Base-by-base conservation (phyloP, 164 flowering plant species). In the Umbilicus rupestris region DNA sequence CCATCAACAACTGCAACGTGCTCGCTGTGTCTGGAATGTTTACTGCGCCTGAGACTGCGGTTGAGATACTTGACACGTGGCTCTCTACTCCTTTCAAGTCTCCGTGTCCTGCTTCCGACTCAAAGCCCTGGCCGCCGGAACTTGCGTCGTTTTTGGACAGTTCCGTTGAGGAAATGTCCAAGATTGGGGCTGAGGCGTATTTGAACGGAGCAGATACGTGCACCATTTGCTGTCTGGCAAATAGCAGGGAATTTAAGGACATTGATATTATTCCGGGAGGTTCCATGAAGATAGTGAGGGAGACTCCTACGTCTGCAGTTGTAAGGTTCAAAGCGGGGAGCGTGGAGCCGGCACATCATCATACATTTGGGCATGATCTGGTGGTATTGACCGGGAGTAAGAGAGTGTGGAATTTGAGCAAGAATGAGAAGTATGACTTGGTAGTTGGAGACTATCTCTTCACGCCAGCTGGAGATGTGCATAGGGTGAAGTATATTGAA, bases 301-400 rank as follows among this genome's bases (percentile, higher is more conserved):
- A 93, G 73, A 80, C 76, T 30, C 98, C 98, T 30, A 90, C 98
- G 0, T 87, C 97, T 10, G 98, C 98, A 5, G 74, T 90, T 0
- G 92, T 93, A 65, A 80, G 81, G 70, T 93, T 93, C 63, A 76
- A 77, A 76, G 94, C 85, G 1, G 97, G 97, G 68, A 87, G 96
- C 64, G 85, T 93, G 30, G 97, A 93, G 84, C 98, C 97, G 8
- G 98, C 96, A 19, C 98, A 86, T 69, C 96, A 87, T 76, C 97
- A 93, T 60, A 87, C 88, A 0, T 87, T 88, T 69, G 98, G 97
- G 68, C 98, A 90, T 69, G 97, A 90, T 75, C 59, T 93, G 80
- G 78, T 93, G 68, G 97, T 93, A 75, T 5, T 81, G 78, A 82
- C 81, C 35, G 98, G 98, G 79, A 88, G 73, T 35, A 88, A 90